Evolutionary conservation across 495 filamentous ascomycete species (phyloP), one percentile per base, ranked within the genome.

Genomic region (Annulohypoxylon nitens): DNA sequence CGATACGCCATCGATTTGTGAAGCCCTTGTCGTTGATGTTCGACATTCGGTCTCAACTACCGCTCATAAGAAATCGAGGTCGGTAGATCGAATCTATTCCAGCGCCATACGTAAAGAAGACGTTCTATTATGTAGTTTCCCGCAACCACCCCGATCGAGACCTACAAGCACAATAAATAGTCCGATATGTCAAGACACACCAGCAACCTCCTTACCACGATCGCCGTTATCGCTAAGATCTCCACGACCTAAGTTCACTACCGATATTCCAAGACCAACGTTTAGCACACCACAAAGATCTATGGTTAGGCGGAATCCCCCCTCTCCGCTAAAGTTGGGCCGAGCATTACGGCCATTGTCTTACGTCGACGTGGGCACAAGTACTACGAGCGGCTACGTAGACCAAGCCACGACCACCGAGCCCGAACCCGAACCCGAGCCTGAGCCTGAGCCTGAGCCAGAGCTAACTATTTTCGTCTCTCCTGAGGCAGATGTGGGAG

Each of bases 61-160:
- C 25, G 65, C 61, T 43, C 60, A 62, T 45, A 72, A 66, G 67
- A 71, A 71, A 43, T 62, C 47, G 1, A 73, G 39, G 48, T 69
- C 77, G 5, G 77, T 77, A 26, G 75, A 78, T 66, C 75, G 65
- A 12, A 70, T 76, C 4, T 73, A 75, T 63, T 70, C 71, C 48
- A 61, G 71, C 55, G 60, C 69, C 41, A 65, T 75, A 53, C 69
- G 70, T 9, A 75, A 77, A 43, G 67, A 78, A 39, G 75, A 78
- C 37, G 73, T 73, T 10, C 64, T 69, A 18, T 50, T 76, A n/a
- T 64, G 71, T 45, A 76, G 62, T 54, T 70, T 67, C 36, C 67
- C 71, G 4, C 23, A 62, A 26, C 71, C 67, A 2, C 70, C 73
- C 7, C 58, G 63, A 20, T 68, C 67, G 20, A 67, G 53, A 16